A percentile compares a stretch with the other conserved stretches of the same genome.
These are phyloP conservation scores for Dendrocalamus sinicus DNA, from an alignment of 176 grass and related monocot genomes.

Conservation along the genomic window DNA sequence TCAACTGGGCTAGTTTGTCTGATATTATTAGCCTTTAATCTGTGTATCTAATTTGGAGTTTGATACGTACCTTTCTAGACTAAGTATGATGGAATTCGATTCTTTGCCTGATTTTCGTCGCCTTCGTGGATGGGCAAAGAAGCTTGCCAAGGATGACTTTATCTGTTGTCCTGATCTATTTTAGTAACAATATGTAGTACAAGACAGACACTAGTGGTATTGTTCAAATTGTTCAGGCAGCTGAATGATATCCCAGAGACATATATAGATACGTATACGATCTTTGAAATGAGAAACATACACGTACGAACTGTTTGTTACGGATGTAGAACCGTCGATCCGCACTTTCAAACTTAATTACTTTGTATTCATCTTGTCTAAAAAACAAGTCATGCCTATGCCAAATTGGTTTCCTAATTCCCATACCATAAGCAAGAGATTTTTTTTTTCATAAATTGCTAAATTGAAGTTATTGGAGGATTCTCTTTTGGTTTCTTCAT, in stretches of 20 bases:
- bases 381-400: not conserved
- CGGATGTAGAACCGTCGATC: not conserved
- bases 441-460: not conserved
- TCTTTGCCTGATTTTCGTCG: not conserved
- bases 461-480: not conserved
- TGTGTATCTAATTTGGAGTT: not conserved
- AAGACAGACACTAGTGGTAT: not conserved
- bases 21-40: not conserved
- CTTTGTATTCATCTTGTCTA: not conserved
- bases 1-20: not conserved
- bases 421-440: no score
- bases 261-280: not conserved
- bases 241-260: not conserved
- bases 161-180: not conserved
- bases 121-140: not conserved
- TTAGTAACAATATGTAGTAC: not conserved
- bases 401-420: not conserved
- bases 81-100: constrained; percentile 18
- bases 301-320: not conserved
- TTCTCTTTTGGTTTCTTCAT: not conserved
- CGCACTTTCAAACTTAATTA: not conserved
- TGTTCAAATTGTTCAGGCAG: not conserved
- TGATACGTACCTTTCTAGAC: not conserved
- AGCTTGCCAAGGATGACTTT: not conserved
- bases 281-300: not conserved